Evolutionary conservation across 2,329 filamentous ascomycete genomes (phyloP), one percentile per base, ranked within the genome.

Genomic region (Ascochyta viciae-villosae): DNA sequence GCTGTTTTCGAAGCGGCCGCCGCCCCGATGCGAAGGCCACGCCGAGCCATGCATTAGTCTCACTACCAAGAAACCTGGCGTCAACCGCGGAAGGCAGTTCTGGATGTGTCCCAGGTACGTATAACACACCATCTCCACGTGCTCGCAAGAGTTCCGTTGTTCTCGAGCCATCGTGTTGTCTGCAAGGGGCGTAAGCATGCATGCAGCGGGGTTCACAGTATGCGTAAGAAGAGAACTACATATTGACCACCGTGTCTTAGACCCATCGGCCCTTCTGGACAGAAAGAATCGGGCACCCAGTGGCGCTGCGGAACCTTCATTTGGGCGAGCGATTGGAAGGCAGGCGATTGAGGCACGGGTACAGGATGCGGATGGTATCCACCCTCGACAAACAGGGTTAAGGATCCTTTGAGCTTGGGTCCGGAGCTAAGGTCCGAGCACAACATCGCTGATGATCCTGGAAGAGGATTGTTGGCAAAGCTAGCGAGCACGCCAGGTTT

Each of bases 251-350:
- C 57, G 38, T 19, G 26, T 29, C 13, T 43, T 13, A 84, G 89
- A 37, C 95, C 95, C 4, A 78, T 98, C 2, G 94, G 92, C 0
- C 92, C 92, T 1, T 90, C 88, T 23, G 95, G 92, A 0, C 85
- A 89, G 64, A 95, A 95, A 73, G 93, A 96, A 75, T 89, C 82
- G 57, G 89, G 88, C 2, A 92, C 92, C 0, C 83, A 95, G 71
- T 97, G 93, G 91, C 86, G 91, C 39, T 98, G 94, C 74, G 81
- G 84, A 2, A 96, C 92, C 0, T 97, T 97, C 66, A 92, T 87
- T 40, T 88, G 86, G 86, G 82, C 79, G 40, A 87, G 82, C 65
- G 85, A 88, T 69, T 87, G 83, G 85, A 86, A 83, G 70, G 40
- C n/a, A 22, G 39, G 43, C 43, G 54, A 53, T 33, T 57, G 54